phyloP scores from a whole-genome alignment of 2,329 filamentous ascomycete genomes.

The Orbilia quercus region DNA sequence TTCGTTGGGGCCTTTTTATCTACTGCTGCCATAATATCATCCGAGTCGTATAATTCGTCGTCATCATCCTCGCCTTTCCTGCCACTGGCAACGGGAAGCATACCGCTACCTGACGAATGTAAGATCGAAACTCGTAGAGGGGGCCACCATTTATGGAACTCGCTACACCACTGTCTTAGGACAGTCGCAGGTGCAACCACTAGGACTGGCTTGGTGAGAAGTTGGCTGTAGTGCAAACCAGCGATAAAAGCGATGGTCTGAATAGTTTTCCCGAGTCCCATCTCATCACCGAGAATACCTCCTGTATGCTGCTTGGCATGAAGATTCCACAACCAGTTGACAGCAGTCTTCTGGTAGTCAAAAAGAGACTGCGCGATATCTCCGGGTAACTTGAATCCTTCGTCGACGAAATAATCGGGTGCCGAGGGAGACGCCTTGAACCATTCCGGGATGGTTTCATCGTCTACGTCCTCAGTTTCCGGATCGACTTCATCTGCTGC shows the following conservation, averaged over 20 bases:
- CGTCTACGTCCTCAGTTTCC: slow-evolving; percentile 64
- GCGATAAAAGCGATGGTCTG: slow-evolving; percentile 85
- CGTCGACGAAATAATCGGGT: slow-evolving; percentile 78
- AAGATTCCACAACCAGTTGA: slow-evolving; percentile 94
- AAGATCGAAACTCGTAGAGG: slow-evolving; percentile 94
- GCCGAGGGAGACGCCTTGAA: slow-evolving; percentile 85
- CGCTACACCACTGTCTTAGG: slow-evolving; percentile 96
- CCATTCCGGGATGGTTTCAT: slow-evolving; percentile 74
- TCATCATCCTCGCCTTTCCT: slow-evolving; percentile 71
- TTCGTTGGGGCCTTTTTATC: slow-evolving; percentile 66
- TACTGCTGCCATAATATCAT: slow-evolving; percentile 68
- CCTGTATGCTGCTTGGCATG: slow-evolving; percentile 84
- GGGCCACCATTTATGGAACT: slow-evolving; percentile 99
- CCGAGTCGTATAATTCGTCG: slow-evolving; percentile 65
- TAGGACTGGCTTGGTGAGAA: slow-evolving; percentile 81
- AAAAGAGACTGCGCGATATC: slow-evolving; percentile 94
- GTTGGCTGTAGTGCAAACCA: slow-evolving; percentile 89
- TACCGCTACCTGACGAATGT: slow-evolving; percentile 94
- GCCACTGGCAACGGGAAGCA: slow-evolving; percentile 80
- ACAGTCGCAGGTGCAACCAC: slow-evolving; percentile 94
- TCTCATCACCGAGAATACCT: slow-evolving; percentile 95
- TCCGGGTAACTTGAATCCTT: slow-evolving; percentile 82
- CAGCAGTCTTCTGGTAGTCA: slow-evolving; percentile 95
- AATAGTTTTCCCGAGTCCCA: slow-evolving; percentile 97
- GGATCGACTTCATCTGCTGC: slow-evolving; percentile 33